Conservation (phyloP, 2,329 filamentous ascomycete genomes). For the Penicillium sclerotigenum region DNA sequence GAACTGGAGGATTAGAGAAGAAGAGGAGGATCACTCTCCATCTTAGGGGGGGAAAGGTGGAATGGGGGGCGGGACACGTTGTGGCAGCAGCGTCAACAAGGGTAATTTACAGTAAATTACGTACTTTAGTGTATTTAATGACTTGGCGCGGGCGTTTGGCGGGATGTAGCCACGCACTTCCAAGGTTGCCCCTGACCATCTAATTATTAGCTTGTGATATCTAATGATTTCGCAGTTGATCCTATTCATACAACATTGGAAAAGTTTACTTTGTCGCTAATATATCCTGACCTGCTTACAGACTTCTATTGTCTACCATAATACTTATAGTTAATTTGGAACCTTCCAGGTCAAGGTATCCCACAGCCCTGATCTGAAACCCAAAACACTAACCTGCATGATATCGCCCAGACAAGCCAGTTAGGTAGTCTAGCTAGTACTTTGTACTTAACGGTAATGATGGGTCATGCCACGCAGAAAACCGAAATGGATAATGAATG, state of each 20-base stretch:
- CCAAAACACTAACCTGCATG: neutral
- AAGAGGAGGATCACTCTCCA: constrained; percentile 4
- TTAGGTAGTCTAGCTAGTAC: neutral
- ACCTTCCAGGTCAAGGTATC: neutral
- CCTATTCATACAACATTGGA: too few relatives aligned
- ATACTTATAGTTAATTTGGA: neutral
- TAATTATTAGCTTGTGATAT: neutral
- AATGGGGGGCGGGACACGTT: constrained; percentile 22
- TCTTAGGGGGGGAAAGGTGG: constrained; percentile 9
- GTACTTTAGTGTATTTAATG: neutral
- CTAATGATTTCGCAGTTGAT: neutral
- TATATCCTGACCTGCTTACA: neutral
- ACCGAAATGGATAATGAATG: neutral
- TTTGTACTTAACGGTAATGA: neutral
- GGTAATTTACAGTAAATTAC: constrained; percentile 14
- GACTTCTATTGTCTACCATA: neutral
- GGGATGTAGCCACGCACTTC: constrained; percentile 10
- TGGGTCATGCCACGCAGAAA: neutral
- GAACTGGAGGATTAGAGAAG: constrained; percentile 14
- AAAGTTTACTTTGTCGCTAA: too few relatives aligned
- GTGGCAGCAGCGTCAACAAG: constrained; percentile 13
- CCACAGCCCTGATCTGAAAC: neutral
- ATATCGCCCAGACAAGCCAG: neutral
- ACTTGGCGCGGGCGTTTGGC: neutral
- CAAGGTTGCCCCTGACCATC: neutral